A percentile compares a stretch with the other conserved stretches of the same genome.
phyloP scores from a whole-genome alignment of 2,329 filamentous ascomycete genomes.

The Leptographium galeiforme region DNA sequence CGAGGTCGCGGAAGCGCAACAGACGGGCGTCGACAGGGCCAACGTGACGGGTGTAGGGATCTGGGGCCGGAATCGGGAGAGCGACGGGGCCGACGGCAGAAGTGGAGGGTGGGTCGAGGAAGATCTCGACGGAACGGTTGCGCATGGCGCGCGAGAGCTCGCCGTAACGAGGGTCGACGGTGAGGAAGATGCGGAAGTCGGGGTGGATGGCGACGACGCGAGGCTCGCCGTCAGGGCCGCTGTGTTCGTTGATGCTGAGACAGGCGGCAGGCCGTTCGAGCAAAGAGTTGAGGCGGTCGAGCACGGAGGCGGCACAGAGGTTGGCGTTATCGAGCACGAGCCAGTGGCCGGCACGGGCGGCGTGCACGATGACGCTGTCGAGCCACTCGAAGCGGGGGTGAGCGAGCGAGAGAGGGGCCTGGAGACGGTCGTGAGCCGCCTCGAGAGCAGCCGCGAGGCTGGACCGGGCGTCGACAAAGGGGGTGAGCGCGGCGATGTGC shows the following conservation, averaged over 20 bases:
- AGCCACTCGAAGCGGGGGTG: slow-evolving; percentile 90
- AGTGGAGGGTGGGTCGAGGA: slow-evolving; percentile 35
- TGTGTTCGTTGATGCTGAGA: slow-evolving; percentile 87
- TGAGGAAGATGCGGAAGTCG: slow-evolving; percentile 84
- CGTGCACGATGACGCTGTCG: slow-evolving; percentile 81
- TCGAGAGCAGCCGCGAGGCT: slow-evolving; percentile 33
- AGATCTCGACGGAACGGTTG: slow-evolving; percentile 86
- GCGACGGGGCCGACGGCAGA: slow-evolving; percentile 2
- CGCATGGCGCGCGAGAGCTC: slow-evolving; percentile 94
- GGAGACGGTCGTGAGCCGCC: slow-evolving; percentile 35
- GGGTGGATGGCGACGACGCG: slow-evolving; percentile 70
- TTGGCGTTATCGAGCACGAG: slow-evolving; percentile 95
- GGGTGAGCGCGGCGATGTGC: slow-evolving; percentile 25
- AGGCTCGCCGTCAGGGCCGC: slow-evolving; percentile 66
- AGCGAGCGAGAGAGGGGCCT: slow-evolving; percentile 42
- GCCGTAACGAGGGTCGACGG: slow-evolving; percentile 81
- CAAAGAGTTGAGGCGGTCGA: slow-evolving; percentile 87
- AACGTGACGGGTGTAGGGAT: slow-evolving; percentile 24
- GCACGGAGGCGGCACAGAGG: slow-evolving; percentile 84
- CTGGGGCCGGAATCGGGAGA: slow-evolving; percentile 10
- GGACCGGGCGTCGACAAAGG: slow-evolving; percentile 27
- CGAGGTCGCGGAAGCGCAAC: slow-evolving; percentile 30
- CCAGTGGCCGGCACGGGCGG: slow-evolving; percentile 78
- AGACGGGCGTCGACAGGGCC: slow-evolving; percentile 35
- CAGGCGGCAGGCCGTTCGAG: slow-evolving; percentile 73